phyloP scores from a whole-genome alignment of 495 filamentous ascomycete species.

The Aspergillus affinis region DNA sequence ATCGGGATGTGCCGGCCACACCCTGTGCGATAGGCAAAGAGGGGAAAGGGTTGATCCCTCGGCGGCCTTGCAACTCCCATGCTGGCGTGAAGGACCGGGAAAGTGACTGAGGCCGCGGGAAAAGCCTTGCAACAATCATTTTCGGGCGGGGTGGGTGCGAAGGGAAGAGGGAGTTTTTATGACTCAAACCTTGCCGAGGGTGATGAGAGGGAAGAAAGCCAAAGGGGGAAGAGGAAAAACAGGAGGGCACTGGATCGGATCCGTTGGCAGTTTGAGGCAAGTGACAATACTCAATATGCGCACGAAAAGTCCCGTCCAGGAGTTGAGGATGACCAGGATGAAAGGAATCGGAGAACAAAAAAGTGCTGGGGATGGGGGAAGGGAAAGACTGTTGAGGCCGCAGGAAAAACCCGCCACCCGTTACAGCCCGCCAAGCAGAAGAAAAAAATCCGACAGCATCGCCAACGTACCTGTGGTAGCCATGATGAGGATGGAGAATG shows the following conservation, averaged over 20 bases:
- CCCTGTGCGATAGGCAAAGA: constrained; percentile 6
- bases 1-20: not conserved
- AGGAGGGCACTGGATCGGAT: not conserved
- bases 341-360: not conserved
- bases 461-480: not conserved
- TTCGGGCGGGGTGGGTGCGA: constrained; percentile 9
- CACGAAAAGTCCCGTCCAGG: not conserved
- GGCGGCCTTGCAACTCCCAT: constrained; percentile 1
- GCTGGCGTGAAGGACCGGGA: constrained; percentile 9
- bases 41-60: constrained; percentile 1
- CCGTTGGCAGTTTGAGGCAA: not conserved
- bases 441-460: not conserved
- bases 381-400: not conserved
- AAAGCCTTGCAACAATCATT: constrained; percentile 29
- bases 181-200: not conserved
- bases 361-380: not conserved
- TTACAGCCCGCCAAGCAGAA: not conserved
- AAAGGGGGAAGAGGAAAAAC: constrained; percentile 8
- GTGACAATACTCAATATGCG: not conserved
- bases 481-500: not conserved
- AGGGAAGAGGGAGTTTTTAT: not conserved
- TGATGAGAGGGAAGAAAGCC: constrained; percentile 3
- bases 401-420: not conserved
- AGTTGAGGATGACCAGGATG: not conserved
- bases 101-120: constrained; percentile 16